Percentiles rank a stretch among this genome's conserved stretches.
Evolutionary conservation across 192 early-diverging fungal species (phyloP).

Genomic region (Rhizoclosmatium globosum): DNA sequence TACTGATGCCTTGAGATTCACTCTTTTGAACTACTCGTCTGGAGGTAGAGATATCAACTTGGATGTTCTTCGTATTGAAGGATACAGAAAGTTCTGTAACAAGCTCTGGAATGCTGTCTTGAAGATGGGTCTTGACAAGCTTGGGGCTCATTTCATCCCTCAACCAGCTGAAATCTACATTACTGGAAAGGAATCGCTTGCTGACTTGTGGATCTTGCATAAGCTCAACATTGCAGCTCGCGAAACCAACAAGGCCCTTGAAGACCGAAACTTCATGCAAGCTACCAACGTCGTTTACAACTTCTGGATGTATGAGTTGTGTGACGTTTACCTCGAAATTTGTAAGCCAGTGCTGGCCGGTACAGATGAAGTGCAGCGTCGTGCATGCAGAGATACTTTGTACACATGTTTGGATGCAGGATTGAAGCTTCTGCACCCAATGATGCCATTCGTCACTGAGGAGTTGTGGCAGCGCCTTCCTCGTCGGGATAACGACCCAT

Average conservation of each 20-base stretch:
- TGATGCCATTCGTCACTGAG: constrained; percentile 99
- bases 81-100: constrained; percentile 99
- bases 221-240: constrained; percentile 84
- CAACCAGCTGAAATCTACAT: constrained; percentile 44
- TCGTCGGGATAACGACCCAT: constrained; percentile 74
- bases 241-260: constrained; percentile 79
- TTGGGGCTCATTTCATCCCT: constrained; percentile 89
- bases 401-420: constrained; percentile 95
- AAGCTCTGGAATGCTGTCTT: constrained; percentile 98
- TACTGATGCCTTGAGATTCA: constrained; percentile 79
- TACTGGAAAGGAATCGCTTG: constrained; percentile 85
- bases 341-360: constrained; percentile 90
- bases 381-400: constrained; percentile 76
- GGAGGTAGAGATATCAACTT: constrained; percentile 90
- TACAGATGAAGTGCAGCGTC: constrained; percentile 59
- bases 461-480: constrained; percentile 97
- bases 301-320: constrained; percentile 98
- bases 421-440: constrained; percentile 92
- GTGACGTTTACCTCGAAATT: constrained; percentile 94
- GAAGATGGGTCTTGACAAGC: constrained; percentile 93
- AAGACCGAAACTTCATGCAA: constrained; percentile 89
- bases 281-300: constrained; percentile 87
- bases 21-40: constrained; percentile 58
- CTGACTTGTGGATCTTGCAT: constrained; percentile 93
- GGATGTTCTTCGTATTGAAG: constrained; percentile 94